Percentiles rank a stretch among this genome's conserved stretches.
phyloP scores from a whole-genome alignment of 2,329 filamentous ascomycete genomes.

The Beauveria sp. region DNA sequence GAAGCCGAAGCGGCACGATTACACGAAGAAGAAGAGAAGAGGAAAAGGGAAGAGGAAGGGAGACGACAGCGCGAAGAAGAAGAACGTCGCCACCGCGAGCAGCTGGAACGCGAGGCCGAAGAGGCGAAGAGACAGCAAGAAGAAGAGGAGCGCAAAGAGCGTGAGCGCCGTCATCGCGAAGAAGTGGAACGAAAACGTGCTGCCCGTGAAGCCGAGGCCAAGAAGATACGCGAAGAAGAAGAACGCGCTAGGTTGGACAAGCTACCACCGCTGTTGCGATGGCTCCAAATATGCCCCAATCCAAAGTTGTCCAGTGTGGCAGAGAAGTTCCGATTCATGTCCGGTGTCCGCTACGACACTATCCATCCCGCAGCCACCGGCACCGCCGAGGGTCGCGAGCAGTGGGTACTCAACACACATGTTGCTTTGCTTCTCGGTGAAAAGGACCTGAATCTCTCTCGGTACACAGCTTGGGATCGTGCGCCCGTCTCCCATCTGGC shows the following conservation, averaged over 20 bases:
- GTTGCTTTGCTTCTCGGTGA: constrained; percentile 57
- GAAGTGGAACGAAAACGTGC: constrained; percentile 41
- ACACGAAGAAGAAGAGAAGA: constrained; percentile 16
- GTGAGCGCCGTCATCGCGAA: constrained; percentile 39
- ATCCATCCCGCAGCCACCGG: constrained; percentile 47
- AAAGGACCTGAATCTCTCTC: constrained; percentile 52
- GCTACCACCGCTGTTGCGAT: constrained; percentile 52
- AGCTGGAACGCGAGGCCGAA: constrained; percentile 40
- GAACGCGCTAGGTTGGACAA: constrained; percentile 48
- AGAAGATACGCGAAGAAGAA: constrained; percentile 44
- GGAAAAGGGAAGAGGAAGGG: constrained; percentile 18
- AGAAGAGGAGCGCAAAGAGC: constrained; percentile 43
- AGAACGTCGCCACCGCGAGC: constrained; percentile 29
- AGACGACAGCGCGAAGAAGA: constrained; percentile 26
- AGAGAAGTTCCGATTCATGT: constrained; percentile 46
- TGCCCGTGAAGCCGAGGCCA: constrained; percentile 44
- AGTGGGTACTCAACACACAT: constrained; percentile 59
- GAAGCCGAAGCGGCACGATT: constrained; percentile 20
- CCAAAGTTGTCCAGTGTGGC: constrained; percentile 44
- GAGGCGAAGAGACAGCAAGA: constrained; percentile 43
- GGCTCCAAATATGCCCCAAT: constrained; percentile 47
- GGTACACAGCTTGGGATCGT: constrained; percentile 54
- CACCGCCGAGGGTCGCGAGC: constrained; percentile 50
- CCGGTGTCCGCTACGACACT: constrained; percentile 57
- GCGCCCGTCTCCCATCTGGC: constrained; percentile 44